phyloP scores from a whole-genome alignment of 306 rosid genomes.

The Cajanus cajan region DNA sequence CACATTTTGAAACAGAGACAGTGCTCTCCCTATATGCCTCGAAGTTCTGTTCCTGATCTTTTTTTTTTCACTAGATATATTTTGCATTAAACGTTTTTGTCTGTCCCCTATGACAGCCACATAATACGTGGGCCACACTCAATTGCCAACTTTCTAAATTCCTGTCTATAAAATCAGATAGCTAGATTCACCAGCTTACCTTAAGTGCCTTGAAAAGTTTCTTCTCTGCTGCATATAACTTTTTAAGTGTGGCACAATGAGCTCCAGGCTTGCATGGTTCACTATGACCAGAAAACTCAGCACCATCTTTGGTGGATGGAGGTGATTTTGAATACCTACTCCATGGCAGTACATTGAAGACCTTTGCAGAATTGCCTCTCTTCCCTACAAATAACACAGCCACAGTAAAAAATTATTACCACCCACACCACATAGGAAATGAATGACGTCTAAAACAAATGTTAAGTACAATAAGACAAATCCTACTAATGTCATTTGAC shows the following conservation, averaged over 20 bases:
- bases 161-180: neutral
- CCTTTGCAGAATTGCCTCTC: conserved; percentile 72
- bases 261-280: conserved; percentile 97
- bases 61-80: neutral
- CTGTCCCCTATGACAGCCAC: neutral
- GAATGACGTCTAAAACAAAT: conserved; percentile 6
- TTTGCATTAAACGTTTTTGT: neutral
- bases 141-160: neutral
- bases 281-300: conserved; percentile 40
- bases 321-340: conserved; percentile 68
- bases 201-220: conserved; percentile 73
- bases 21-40: neutral
- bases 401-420: conserved; percentile 9
- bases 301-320: conserved; percentile 52
- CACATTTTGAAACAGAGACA: neutral
- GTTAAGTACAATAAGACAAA: neutral
- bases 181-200: conserved; percentile 48
- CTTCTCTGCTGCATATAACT: conserved; percentile 65
- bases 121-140: neutral
- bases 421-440: neutral
- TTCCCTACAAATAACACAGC: conserved; percentile 52
- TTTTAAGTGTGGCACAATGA: conserved; percentile 80
- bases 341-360: conserved; percentile 82
- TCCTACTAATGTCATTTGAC: too few relatives aligned
- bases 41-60: conserved; percentile 13